phyloP scores from a whole-genome alignment of 768 basidiomycete species.

The Russula earlei region DNA sequence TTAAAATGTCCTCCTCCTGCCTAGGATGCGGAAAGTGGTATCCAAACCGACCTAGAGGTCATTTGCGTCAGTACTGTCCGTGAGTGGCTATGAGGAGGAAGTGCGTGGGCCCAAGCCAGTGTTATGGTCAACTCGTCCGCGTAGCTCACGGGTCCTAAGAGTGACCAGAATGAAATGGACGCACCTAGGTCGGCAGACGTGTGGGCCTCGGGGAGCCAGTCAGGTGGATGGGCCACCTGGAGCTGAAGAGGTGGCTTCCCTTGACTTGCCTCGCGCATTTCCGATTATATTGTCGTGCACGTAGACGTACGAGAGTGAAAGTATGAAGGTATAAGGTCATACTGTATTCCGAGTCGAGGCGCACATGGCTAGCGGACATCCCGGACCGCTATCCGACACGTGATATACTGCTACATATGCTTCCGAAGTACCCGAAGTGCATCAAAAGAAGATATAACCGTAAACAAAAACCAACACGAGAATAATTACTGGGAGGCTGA shows the following conservation, averaged over 20 bases:
- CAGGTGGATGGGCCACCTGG: constrained; percentile 59
- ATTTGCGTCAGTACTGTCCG: neutral
- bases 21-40: constrained; percentile 67
- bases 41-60: constrained; percentile 53
- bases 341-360: neutral
- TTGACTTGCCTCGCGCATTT: constrained; percentile 14
- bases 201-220: constrained; percentile 65
- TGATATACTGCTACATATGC: too few relatives aligned
- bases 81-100: neutral
- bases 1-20: constrained; percentile 68
- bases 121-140: neutral
- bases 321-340: neutral
- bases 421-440: too few relatives aligned
- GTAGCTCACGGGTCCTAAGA: neutral
- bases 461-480: too few relatives aligned
- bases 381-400: too few relatives aligned
- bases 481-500: too few relatives aligned
- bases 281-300: neutral
- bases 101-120: neutral
- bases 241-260: constrained; percentile 33
- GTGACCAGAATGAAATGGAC: constrained; percentile 13
- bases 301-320: neutral
- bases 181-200: constrained; percentile 59
- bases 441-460: too few relatives aligned
- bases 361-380: too few relatives aligned